phyloP scores from a whole-genome alignment of 352 stramenopile species.

The Phytophthora idaei region DNA sequence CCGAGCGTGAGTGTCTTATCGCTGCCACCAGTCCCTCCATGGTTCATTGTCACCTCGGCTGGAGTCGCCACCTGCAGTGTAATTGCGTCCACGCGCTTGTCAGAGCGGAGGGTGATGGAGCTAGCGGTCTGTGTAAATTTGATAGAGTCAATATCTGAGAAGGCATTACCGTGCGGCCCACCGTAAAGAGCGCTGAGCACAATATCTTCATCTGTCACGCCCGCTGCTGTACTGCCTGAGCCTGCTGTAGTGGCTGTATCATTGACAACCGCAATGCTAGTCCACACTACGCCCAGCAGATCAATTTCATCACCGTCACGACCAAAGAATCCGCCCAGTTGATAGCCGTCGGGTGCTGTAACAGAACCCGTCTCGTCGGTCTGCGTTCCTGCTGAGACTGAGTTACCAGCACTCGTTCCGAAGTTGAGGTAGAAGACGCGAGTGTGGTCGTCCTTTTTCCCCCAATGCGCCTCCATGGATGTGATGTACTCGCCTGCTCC shows the following conservation, averaged over 20 bases:
- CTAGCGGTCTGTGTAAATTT: slow-evolving; percentile 22
- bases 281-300: slow-evolving; percentile 27
- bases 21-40: slow-evolving; percentile 20
- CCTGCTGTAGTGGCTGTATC: not conserved
- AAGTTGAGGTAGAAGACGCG: slow-evolving; percentile 28
- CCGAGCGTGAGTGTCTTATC: slow-evolving; percentile 26
- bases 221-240: slow-evolving; percentile 1
- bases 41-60: slow-evolving; percentile 23
- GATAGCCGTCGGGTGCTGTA: slow-evolving; percentile 25
- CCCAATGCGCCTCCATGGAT: slow-evolving; percentile 30
- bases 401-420: slow-evolving; percentile 23
- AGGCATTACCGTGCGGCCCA: slow-evolving; percentile 26
- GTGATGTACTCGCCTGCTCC: slow-evolving; percentile 22
- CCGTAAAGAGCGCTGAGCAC: slow-evolving; percentile 24
- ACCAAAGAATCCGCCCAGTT: slow-evolving; percentile 31
- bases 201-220: slow-evolving; percentile 23
- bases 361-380: slow-evolving; percentile 22
- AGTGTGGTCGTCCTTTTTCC: slow-evolving; percentile 26
- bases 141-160: slow-evolving; percentile 28
- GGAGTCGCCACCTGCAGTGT: slow-evolving; percentile 20
- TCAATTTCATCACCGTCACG: slow-evolving; percentile 33
- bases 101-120: slow-evolving; percentile 26
- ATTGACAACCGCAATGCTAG: slow-evolving; percentile 19
- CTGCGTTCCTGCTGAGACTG: slow-evolving; percentile 17
- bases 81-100: slow-evolving; percentile 24